A percentile compares a stretch with the other conserved stretches of the same genome.
Conservation (phyloP, 768 basidiomycete genomes). For the Calocera cornea region DNA sequence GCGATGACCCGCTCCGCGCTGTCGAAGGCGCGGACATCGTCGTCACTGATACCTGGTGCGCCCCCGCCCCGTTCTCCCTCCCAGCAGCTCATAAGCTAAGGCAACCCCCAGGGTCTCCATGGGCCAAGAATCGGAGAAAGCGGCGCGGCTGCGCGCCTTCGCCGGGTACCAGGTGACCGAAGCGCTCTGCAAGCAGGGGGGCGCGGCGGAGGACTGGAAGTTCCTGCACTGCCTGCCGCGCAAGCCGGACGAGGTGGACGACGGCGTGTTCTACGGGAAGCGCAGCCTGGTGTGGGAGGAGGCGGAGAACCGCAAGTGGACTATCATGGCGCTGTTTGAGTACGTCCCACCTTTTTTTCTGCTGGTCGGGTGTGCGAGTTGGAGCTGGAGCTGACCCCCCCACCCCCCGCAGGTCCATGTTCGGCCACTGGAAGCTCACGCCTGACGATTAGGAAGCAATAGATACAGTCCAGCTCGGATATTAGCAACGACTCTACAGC, state of each 20-base stretch:
- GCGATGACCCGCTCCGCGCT: conserved; percentile 67
- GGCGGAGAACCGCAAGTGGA: conserved; percentile 96
- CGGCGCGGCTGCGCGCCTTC: conserved; percentile 72
- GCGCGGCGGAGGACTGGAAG: conserved; percentile 76
- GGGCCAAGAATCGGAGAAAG: conserved; percentile 95
- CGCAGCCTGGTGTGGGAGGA: conserved; percentile 87
- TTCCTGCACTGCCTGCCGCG: conserved; percentile 95
- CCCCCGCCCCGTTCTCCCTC: background rate
- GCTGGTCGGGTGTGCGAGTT: background rate
- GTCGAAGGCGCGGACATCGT: conserved; percentile 86
- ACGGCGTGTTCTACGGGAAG: conserved; percentile 91
- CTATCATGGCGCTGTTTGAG: conserved; percentile 87
- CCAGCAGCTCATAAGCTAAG: background rate
- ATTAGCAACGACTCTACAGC: background rate
- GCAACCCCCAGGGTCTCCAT: conserved; percentile 74
- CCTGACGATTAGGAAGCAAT: background rate
- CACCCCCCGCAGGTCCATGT: conserved; percentile 1
- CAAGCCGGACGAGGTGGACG: conserved; percentile 86
- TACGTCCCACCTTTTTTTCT: conserved; percentile 29
- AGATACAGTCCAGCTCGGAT: background rate
- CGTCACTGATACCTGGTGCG: conserved; percentile 89
- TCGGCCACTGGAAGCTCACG: conserved; percentile 2
- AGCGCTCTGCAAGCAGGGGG: conserved; percentile 61
- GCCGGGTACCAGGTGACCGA: conserved; percentile 91
- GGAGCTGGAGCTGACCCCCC: too few relatives aligned